Evolutionary conservation across 148 eudicot species (phyloP).

Genomic region (Arbutus unedo): DNA sequence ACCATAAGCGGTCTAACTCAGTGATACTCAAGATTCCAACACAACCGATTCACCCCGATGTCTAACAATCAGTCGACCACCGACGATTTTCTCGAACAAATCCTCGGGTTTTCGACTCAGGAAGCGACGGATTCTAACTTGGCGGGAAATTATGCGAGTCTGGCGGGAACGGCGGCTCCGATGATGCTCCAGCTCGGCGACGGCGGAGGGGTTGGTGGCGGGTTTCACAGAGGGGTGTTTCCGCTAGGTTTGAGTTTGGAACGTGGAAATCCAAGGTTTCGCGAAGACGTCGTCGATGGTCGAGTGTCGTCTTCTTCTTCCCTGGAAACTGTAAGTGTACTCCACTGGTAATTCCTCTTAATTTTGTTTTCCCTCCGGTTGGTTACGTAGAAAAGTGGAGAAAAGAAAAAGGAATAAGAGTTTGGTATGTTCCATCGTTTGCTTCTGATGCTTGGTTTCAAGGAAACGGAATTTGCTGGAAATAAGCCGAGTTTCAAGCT

Average conservation of each 20-base stretch:
- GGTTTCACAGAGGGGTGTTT: slow-evolving; percentile 35
- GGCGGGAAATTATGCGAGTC: slow-evolving; percentile 25
- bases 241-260: slow-evolving; percentile 66
- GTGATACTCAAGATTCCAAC: neutral
- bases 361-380: too few relatives aligned
- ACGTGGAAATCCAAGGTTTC: slow-evolving; percentile 38
- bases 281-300: slow-evolving; percentile 44
- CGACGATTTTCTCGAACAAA: neutral
- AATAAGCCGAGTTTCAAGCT: too few relatives aligned
- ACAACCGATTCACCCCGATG: slow-evolving; percentile 22
- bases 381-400: too few relatives aligned
- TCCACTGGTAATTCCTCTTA: too few relatives aligned
- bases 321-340: too few relatives aligned
- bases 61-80: slow-evolving; percentile 19
- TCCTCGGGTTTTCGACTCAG: neutral
- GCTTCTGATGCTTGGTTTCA: too few relatives aligned
- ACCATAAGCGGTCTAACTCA: neutral
- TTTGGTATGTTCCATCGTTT: too few relatives aligned
- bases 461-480: too few relatives aligned
- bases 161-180: slow-evolving; percentile 7
- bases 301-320: slow-evolving; percentile 25
- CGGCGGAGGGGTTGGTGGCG: slow-evolving; percentile 20
- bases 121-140: slow-evolving; percentile 21
- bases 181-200: slow-evolving; percentile 54
- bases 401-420: too few relatives aligned